These are phyloP conservation scores for Fragilaria crotonensis DNA, from an alignment of 108 stramenopile species.

Conservation along the genomic window DNA sequence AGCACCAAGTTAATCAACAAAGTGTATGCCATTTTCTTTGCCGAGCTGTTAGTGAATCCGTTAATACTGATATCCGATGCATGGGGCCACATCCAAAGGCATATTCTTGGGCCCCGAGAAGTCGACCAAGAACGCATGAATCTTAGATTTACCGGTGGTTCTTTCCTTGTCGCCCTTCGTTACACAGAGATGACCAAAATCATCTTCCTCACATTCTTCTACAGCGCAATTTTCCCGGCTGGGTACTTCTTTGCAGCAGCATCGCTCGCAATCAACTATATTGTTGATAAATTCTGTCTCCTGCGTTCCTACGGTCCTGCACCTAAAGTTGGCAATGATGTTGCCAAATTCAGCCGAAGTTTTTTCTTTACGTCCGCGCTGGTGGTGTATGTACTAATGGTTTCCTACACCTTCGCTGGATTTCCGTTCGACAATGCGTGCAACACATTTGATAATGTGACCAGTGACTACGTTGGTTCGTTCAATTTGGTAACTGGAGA, in stretches of 20 bases:
- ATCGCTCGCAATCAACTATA: slow-evolving; percentile 1
- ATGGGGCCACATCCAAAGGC: slow-evolving; percentile 4
- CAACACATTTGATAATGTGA: neutral
- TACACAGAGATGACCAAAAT: slow-evolving; percentile 11
- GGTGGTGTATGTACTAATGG: slow-evolving; percentile 1
- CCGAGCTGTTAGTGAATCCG: slow-evolving; percentile 6
- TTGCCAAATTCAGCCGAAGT: neutral
- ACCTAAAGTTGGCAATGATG: slow-evolving; percentile 2
- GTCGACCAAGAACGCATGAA: slow-evolving; percentile 11
- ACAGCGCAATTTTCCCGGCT: slow-evolving; percentile 9
- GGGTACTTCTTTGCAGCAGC: slow-evolving; percentile 9
- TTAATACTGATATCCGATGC: slow-evolving; percentile 5
- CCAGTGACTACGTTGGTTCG: slow-evolving; percentile 1
- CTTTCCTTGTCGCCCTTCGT: neutral
- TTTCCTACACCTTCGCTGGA: slow-evolving; percentile 2
- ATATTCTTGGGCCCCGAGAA: slow-evolving; percentile 4
- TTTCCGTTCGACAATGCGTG: slow-evolving; percentile 17
- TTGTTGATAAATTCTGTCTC: slow-evolving; percentile 9
- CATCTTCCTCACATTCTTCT: slow-evolving; percentile 11
- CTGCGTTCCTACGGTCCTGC: slow-evolving; percentile 11
- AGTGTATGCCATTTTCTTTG: slow-evolving; percentile 7
- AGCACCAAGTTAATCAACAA: neutral
- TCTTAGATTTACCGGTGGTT: slow-evolving; percentile 17
- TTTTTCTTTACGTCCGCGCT: slow-evolving; percentile 6
- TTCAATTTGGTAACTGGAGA: neutral